phyloP scores from a whole-genome alignment of 345 rosid genomes.

The Conringia planisiliqua region DNA sequence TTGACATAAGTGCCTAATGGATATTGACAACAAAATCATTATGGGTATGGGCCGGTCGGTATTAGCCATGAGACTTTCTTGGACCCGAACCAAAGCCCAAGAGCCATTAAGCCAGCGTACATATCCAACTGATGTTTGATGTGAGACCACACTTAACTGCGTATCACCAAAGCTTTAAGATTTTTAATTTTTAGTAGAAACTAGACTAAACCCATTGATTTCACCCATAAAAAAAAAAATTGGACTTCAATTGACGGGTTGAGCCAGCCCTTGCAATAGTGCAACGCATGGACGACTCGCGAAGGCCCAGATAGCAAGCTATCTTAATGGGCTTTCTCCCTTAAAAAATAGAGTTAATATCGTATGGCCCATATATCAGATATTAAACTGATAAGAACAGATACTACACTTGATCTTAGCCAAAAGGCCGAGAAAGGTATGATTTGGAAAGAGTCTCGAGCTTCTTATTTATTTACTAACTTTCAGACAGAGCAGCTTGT shows the following conservation, averaged over 20 bases:
- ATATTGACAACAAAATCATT: neutral
- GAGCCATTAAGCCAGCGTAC: neutral
- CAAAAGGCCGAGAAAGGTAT: constrained; percentile 66
- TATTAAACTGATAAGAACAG: constrained; percentile 62
- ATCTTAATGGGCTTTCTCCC: neutral
- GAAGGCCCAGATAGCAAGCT: constrained; percentile 22
- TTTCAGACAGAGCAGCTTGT: neutral
- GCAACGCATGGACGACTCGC: constrained; percentile 15
- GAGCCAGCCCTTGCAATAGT: constrained; percentile 23
- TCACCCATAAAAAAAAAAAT: neutral
- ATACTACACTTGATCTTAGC: constrained; percentile 60
- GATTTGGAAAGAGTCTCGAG: neutral
- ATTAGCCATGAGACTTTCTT: neutral
- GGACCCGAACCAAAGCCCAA: neutral
- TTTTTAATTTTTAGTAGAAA: neutral
- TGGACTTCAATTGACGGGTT: neutral
- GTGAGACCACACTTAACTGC: too few relatives aligned
- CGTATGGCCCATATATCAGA: constrained; percentile 41
- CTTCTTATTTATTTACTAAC: neutral
- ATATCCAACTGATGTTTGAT: neutral
- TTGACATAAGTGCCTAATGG: neutral
- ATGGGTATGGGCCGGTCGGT: neutral
- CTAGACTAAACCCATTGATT: neutral
- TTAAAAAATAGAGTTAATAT: constrained; percentile 26
- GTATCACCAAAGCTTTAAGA: too few relatives aligned